Base-by-base conservation (phyloP, 2,329 filamentous ascomycete species). In the Hymenoscyphus albidus region DNA sequence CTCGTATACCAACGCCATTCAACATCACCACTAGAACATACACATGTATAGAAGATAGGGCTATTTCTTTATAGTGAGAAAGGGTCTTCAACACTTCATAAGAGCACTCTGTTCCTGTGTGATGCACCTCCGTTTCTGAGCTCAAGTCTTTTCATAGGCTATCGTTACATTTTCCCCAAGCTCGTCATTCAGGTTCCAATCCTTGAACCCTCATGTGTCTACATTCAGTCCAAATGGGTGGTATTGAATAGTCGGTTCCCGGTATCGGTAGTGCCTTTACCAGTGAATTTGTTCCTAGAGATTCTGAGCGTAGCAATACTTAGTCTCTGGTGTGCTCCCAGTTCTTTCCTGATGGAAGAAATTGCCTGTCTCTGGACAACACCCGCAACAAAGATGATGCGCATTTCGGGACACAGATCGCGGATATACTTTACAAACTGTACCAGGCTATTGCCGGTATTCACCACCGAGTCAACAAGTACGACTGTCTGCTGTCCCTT, bases 381-480 rank as follows among this genome's bases (percentile, higher is more conserved):
- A 0, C 82, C 82, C 4, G 84, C 80, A 38, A 87, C 77, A 0
- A 87, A 76, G 1, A 86, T 76, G 57, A 88, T 81, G n/a, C 74
- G 76, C 44, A 84, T 73, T 3, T 65, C 68, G 0, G 71, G 38
- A 63, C 79, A 31, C 0, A 83, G 58, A 0, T 63, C 67, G 5
- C 81, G 79, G n/a, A 88, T 74, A 22, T 76, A 78, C 32, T 77
- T 39, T 16, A 85, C 74, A 68, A 85, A 86, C 1, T 81, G 71
- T 1, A 80, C 64, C 5, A 85, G 70, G 0, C 81, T 79, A 60
- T 78, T 79, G 4, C 86, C 84, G 38, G 70, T 85, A 67, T 88
- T 87, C n/a, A 88, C 74, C 0, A 88, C 84, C 0, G 82, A 85
- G 70, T 88, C 86, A 0, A 88, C 84, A 3, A 88, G 72, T 1